phyloP scores from a whole-genome alignment of 2,329 filamentous ascomycete species.

The Neocatenulostroma microsporum region DNA sequence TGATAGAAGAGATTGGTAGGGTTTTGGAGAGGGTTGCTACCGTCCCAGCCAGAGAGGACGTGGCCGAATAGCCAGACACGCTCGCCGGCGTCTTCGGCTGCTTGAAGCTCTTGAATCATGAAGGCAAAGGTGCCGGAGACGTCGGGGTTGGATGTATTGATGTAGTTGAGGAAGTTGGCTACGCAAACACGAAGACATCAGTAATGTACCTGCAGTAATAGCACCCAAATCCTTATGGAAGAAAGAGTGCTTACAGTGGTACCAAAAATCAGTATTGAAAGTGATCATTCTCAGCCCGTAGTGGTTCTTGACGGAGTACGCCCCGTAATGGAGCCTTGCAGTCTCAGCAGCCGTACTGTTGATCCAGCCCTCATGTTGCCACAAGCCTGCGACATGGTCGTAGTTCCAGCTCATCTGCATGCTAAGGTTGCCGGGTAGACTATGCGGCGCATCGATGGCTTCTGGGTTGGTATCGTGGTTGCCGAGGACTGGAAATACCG shows the following conservation, averaged over 20 bases:
- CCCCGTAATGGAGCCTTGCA: constrained; percentile 48
- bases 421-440: constrained; percentile 45
- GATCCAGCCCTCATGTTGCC: constrained; percentile 52
- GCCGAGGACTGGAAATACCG: constrained; percentile 50
- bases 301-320: constrained; percentile 48
- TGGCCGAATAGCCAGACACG: constrained; percentile 50
- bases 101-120: constrained; percentile 46
- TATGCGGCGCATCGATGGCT: constrained; percentile 47
- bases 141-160: constrained; percentile 47
- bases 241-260: constrained; percentile 20
- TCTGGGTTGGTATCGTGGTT: constrained; percentile 52
- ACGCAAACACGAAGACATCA: not conserved
- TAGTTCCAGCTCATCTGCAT: constrained; percentile 53
- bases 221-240: too few species aligned
- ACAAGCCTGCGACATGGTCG: constrained; percentile 47
- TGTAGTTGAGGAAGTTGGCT: constrained; percentile 43
- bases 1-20: constrained; percentile 50
- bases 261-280: constrained; percentile 46
- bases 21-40: constrained; percentile 46
- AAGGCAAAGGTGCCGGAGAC: constrained; percentile 43
- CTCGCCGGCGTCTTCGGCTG: constrained; percentile 45
- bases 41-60: constrained; percentile 51
- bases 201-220: too few species aligned
- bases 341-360: constrained; percentile 37
- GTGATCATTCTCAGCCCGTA: constrained; percentile 47